Evolutionary conservation across 2,329 filamentous ascomycete species (phyloP), one percentile per base, ranked within the genome.

Genomic region (Aspergillus terreus): DNA sequence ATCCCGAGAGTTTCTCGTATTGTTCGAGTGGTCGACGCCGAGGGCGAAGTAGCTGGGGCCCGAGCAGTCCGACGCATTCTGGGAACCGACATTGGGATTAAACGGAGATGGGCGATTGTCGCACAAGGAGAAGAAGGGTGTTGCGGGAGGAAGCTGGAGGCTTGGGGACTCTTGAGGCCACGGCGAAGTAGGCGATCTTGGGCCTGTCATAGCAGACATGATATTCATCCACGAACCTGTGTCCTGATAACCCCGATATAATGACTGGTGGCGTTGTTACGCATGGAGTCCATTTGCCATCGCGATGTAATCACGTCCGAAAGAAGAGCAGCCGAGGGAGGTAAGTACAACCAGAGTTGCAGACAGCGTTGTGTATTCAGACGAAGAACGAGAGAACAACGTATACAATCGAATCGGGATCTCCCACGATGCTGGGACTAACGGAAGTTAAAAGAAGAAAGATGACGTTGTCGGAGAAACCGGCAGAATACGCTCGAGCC

Each of bases 41-140:
- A 95, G 82, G 50, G 88, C 88, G 68, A 96, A 96, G 71, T 96
- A 96, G 68, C 92, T 95, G 11, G 90, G 89, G 66, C 89, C 92
- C 21, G 79, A 69, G 17, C 52, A 53, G 21, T 67, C 66, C 9
- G 58, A 32, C 32, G 52, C 32, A 35, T 55, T 50, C 12, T 47
- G 58, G 21, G 60, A 51, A 5, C 54, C 57, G 38, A 59, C 52
- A 40, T 53, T 59, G 23, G 49, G 33, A 15, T 58, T 56, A n/a
- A 60, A 53, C 6, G 66, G 58, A 32, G 66, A 63, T 12, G 52
- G 36, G 19, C 53, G 52, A 32, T 51, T n/a, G 25, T 62, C 59
- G 38, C 55, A 54, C 44, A 61, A 53, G n/a, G 60, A 36, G n/a
- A 60, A 60, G 42, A 62, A 43, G 23, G 49, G 56, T 35, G 46